Evolutionary conservation across 148 eudicot genomes (phyloP).

Genomic region (Amaranthus palmeri): DNA sequence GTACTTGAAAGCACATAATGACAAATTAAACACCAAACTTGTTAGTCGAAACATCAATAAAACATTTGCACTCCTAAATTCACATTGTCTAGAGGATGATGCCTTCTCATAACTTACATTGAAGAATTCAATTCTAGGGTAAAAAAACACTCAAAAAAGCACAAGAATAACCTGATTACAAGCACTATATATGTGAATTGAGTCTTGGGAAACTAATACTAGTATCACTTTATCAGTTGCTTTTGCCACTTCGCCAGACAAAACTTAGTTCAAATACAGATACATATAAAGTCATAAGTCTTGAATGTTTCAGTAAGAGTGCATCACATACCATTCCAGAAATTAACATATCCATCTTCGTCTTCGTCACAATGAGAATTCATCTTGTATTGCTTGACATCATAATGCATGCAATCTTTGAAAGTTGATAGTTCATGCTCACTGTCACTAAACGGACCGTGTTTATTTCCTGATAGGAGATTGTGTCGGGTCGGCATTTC

Average conservation of each 20-base stretch:
- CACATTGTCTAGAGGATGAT: not conserved
- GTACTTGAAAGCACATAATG: not conserved
- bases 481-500: constrained; percentile 13
- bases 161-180: not conserved
- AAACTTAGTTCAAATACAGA: constrained; percentile 5
- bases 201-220: not conserved
- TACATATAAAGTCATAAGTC: not conserved
- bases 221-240: not conserved
- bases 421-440: constrained; percentile 11
- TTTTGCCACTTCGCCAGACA: not conserved
- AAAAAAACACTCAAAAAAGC: not conserved
- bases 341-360: constrained; percentile 20
- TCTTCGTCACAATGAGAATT: constrained; percentile 20
- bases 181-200: constrained; percentile 6
- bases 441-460: constrained; percentile 7
- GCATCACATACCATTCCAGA: constrained; percentile 27
- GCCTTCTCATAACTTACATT: not conserved
- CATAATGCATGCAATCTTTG: constrained; percentile 18
- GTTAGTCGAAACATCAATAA: not conserved
- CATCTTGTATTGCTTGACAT: constrained; percentile 14
- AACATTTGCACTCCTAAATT: not conserved
- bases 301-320: not conserved
- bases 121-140: not conserved
- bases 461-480: constrained; percentile 16
- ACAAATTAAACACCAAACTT: not conserved